Conservation (phyloP, 106 monocot genomes). For the Phalaenopsis equestris region DNA sequence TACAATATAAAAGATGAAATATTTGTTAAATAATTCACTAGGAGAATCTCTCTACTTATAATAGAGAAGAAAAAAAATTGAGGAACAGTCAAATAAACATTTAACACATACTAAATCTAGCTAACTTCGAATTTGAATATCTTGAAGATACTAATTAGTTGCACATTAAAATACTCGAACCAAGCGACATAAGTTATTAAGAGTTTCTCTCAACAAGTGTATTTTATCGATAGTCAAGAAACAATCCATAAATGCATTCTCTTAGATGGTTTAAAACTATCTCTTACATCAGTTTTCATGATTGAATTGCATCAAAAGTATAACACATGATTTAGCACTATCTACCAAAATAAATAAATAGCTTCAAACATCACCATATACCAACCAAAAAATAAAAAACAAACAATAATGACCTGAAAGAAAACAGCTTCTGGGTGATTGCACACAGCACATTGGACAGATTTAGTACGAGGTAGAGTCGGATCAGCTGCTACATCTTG, state of each 20-base stretch:
- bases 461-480: conserved; percentile 72
- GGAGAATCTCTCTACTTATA: neutral
- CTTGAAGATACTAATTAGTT: neutral
- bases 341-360: neutral
- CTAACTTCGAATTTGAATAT: too few species aligned
- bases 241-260: neutral
- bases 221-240: neutral
- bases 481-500: conserved; percentile 70
- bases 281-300: neutral
- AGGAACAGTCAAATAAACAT: neutral
- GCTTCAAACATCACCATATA: neutral
- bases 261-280: neutral
- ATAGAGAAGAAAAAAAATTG: neutral
- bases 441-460: conserved; percentile 50
- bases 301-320: neutral
- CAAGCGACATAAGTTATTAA: neutral
- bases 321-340: neutral
- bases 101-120: neutral
- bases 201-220: neutral
- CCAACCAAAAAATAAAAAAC: neutral
- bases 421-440: conserved; percentile 66
- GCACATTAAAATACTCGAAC: neutral
- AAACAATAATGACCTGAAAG: conserved; percentile 34
- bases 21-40: neutral
- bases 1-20: neutral